Percentiles rank a stretch among this genome's conserved stretches.
Conservation (phyloP, 2,329 filamentous ascomycete genomes). For the Neonectria neomacrospora region DNA sequence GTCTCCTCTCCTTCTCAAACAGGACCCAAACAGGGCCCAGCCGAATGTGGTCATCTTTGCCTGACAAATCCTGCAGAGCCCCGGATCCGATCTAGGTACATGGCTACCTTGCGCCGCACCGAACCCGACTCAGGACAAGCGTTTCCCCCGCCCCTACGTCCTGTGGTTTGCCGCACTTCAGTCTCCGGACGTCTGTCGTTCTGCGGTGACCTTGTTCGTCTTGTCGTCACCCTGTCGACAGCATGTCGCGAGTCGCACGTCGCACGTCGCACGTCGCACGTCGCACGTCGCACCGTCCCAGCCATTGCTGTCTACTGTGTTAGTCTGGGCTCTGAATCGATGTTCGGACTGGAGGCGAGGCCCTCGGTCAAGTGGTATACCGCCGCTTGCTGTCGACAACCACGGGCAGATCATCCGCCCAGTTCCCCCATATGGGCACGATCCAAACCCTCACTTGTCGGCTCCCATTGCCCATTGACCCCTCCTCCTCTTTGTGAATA, state of each 20-base stretch:
- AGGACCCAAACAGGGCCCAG: constrained; percentile 1
- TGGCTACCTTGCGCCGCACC: constrained; percentile 32
- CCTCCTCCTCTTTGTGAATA: constrained; percentile 5
- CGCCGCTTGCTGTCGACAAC: constrained; percentile 14
- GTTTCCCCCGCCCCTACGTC: neutral
- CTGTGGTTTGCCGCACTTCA: neutral
- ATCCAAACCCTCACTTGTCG: constrained; percentile 21
- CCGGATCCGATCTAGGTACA: constrained; percentile 41
- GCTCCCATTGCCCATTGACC: neutral
- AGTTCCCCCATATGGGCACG: constrained; percentile 21
- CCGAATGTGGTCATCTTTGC: constrained; percentile 17
- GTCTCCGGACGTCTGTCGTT: neutral
- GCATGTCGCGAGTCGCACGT: constrained; percentile 2
- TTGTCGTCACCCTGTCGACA: constrained; percentile 17
- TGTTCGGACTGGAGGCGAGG: constrained; percentile 26
- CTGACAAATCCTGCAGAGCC: constrained; percentile 41
- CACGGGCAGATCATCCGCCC: constrained; percentile 32
- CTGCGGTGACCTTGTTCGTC: neutral
- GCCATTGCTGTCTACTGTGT: neutral
- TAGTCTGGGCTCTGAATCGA: constrained; percentile 14
- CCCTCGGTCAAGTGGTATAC: constrained; percentile 7
- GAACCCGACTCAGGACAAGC: constrained; percentile 26
- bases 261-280: neutral
- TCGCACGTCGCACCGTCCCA: neutral
- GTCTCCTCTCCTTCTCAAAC: neutral